Evolutionary conservation across 1,284 basidiomycete genomes (phyloP).

Genomic region (Mycocalia duriaeana): DNA sequence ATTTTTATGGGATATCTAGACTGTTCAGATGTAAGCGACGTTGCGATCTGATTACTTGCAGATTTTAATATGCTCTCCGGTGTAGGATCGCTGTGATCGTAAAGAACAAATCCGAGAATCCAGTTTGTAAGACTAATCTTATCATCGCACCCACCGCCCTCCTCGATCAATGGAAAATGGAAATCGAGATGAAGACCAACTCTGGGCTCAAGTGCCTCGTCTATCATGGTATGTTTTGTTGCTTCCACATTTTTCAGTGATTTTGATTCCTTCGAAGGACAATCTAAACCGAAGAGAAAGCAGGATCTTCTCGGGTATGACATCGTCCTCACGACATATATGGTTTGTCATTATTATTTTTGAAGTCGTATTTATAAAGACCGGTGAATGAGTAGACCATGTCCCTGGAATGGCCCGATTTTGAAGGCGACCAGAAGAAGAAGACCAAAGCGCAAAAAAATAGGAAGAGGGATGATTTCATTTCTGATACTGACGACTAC

Average conservation of each 20-base stretch:
- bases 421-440: not conserved
- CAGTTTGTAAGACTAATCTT: conserved; percentile 41
- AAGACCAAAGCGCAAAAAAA: not conserved
- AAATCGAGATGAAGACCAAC: conserved; percentile 47
- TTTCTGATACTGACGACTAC: not conserved
- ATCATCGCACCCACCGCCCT: conserved; percentile 48
- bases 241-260: not conserved
- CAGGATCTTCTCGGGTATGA: conserved; percentile 42
- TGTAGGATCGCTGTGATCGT: not conserved
- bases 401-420: not conserved
- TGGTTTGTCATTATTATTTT: conserved; percentile 21
- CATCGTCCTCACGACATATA: conserved; percentile 46
- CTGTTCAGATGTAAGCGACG: not conserved
- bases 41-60: not conserved
- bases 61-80: not conserved
- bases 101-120: conserved; percentile 35
- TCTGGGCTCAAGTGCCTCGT: conserved; percentile 34
- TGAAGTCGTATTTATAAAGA: not conserved
- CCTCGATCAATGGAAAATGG: conserved; percentile 46
- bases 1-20: not conserved
- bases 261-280: conserved; percentile 18
- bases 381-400: not conserved
- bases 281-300: conserved; percentile 33
- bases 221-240: conserved; percentile 43
- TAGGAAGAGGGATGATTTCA: not conserved